These are phyloP conservation scores for Omphalea diandra DNA, from an alignment of 441 rosid species.

Conservation along the genomic window DNA sequence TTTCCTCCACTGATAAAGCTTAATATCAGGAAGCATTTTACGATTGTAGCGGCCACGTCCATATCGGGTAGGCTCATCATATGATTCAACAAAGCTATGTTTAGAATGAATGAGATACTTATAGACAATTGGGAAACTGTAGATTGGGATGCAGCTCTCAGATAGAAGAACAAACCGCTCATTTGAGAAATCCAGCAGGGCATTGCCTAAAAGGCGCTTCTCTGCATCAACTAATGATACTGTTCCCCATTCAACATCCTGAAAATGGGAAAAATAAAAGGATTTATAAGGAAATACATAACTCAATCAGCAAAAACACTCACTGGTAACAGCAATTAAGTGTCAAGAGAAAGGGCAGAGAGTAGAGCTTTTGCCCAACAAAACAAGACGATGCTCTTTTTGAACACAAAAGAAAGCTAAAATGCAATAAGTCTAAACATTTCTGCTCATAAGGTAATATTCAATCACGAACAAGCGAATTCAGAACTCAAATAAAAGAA, in stretches of 20 bases:
- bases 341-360: neutral
- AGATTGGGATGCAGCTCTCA: constrained; percentile 91
- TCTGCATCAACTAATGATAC: constrained; percentile 72
- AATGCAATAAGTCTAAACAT: neutral
- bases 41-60: constrained; percentile 94
- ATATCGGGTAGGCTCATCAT: constrained; percentile 83
- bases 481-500: neutral
- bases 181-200: constrained; percentile 79
- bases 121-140: constrained; percentile 76
- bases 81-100: constrained; percentile 84
- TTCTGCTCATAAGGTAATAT: neutral
- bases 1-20: constrained; percentile 83
- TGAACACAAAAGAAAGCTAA: neutral
- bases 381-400: neutral
- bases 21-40: constrained; percentile 79
- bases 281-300: neutral
- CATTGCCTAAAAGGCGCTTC: constrained; percentile 87
- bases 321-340: neutral
- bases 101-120: constrained; percentile 63
- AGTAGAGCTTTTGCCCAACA: neutral
- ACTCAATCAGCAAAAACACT: neutral
- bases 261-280: constrained; percentile 16
- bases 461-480: neutral
- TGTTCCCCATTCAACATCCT: constrained; percentile 86
- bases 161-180: constrained; percentile 91